Conservation (phyloP, 805 yeast genomes). For the Ascoidea asiatica region DNA sequence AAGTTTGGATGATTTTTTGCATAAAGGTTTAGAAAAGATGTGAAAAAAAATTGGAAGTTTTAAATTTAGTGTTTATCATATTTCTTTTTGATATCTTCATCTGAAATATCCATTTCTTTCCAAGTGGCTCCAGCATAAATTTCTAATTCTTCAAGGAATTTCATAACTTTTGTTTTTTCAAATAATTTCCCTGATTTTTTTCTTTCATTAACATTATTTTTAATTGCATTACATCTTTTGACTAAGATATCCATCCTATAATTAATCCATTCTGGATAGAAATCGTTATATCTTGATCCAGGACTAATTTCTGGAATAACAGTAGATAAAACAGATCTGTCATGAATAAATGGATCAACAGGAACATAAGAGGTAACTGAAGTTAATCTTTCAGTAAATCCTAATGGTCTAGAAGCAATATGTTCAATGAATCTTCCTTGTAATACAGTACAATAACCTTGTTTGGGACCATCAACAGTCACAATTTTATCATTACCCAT, state of each 20-base stretch:
- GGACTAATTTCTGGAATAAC: constrained; percentile 24
- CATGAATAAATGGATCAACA: constrained; percentile 18
- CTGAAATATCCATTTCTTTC: constrained; percentile 20
- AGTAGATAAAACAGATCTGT: constrained; percentile 26
- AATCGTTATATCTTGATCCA: constrained; percentile 24
- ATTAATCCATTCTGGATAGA: constrained; percentile 26
- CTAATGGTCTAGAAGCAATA: constrained; percentile 30
- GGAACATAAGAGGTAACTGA: constrained; percentile 30
- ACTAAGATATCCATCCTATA: constrained; percentile 15
- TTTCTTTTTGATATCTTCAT: constrained; percentile 16
- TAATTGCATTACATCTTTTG: neutral
- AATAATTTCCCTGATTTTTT: neutral
- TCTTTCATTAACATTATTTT: neutral
- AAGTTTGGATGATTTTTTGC: too few relatives aligned
- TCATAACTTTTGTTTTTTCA: neutral
- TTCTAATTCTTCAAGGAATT: constrained; percentile 13
- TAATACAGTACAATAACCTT: constrained; percentile 33
- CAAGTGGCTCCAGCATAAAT: constrained; percentile 17
- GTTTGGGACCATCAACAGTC: constrained; percentile 24
- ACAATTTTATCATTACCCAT: constrained; percentile 25
- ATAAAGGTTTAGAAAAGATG: too few relatives aligned
- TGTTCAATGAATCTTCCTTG: constrained; percentile 34
- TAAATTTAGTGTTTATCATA: too few relatives aligned
- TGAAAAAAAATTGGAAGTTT: too few relatives aligned
- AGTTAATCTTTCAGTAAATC: constrained; percentile 27